Conservation (phyloP, 345 rosid genomes). For the Salix arbutifolia region DNA sequence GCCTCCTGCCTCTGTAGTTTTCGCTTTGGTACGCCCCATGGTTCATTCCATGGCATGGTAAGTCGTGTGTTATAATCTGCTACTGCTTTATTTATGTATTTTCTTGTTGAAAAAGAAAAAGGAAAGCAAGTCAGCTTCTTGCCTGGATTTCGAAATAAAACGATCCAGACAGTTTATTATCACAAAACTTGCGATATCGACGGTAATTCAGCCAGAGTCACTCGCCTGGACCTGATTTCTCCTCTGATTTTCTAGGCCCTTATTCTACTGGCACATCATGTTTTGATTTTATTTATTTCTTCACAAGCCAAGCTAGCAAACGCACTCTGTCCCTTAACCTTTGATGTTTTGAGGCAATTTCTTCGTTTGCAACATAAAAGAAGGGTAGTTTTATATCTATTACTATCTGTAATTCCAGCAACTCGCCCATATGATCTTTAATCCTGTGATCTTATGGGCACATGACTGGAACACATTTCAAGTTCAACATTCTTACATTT, state of each 20-base stretch:
- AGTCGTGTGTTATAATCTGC: too few species aligned
- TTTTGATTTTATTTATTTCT: neutral
- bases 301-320: slow-evolving; percentile 20
- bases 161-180: slow-evolving; percentile 17
- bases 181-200: slow-evolving; percentile 31
- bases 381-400: too few species aligned
- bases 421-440: slow-evolving; percentile 29
- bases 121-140: slow-evolving; percentile 53
- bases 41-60: too few species aligned
- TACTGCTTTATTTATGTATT: too few species aligned
- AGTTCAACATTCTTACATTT: too few species aligned
- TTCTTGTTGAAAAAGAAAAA: too few species aligned
- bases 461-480: slow-evolving; percentile 41
- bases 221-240: slow-evolving; percentile 42
- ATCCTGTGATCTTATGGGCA: slow-evolving; percentile 27
- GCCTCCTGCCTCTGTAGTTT: too few species aligned
- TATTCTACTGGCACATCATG: slow-evolving; percentile 33
- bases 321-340: slow-evolving; percentile 53
- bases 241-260: slow-evolving; percentile 42
- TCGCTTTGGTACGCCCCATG: too few species aligned
- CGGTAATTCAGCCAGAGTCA: slow-evolving; percentile 26
- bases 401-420: slow-evolving; percentile 10
- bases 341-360: slow-evolving; percentile 54
- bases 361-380: slow-evolving; percentile 44
- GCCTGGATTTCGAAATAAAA: slow-evolving; percentile 25